Evolutionary conservation across 805 yeast species (phyloP).

Genomic region (Kregervanrija delftensis): DNA sequence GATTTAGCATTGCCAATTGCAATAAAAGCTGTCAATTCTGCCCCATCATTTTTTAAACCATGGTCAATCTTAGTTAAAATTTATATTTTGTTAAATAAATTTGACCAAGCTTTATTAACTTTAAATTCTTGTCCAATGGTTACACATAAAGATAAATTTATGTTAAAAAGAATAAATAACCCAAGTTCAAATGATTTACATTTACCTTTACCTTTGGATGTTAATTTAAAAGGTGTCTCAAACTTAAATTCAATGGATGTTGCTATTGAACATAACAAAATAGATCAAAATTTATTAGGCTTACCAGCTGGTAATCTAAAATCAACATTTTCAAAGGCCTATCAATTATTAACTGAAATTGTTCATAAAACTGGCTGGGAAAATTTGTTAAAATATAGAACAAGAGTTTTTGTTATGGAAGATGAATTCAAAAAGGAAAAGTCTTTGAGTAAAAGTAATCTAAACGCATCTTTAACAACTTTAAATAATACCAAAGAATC

Average conservation of each 20-base stretch:
- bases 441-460: neutral
- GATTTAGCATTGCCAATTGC: conserved; percentile 57
- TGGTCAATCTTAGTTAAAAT: conserved; percentile 65
- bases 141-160: conserved; percentile 59
- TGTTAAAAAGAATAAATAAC: conserved; percentile 52
- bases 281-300: conserved; percentile 53
- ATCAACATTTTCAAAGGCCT: conserved; percentile 49
- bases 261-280: conserved; percentile 54
- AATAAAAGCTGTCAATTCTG: conserved; percentile 56
- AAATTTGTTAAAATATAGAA: conserved; percentile 47
- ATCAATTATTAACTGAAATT: conserved; percentile 55
- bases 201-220: conserved; percentile 72
- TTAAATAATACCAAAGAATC: neutral
- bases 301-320: conserved; percentile 67
- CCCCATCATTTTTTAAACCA: conserved; percentile 70
- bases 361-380: conserved; percentile 74
- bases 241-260: conserved; percentile 60
- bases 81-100: conserved; percentile 56
- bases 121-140: conserved; percentile 81
- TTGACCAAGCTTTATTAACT: conserved; percentile 65
- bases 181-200: conserved; percentile 51
- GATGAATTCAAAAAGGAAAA: conserved; percentile 45
- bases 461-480: neutral
- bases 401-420: conserved; percentile 62
- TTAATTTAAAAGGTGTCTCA: conserved; percentile 60